Conservation (phyloP, 306 rosid species). For the Lithocarpus polystachyus region DNA sequence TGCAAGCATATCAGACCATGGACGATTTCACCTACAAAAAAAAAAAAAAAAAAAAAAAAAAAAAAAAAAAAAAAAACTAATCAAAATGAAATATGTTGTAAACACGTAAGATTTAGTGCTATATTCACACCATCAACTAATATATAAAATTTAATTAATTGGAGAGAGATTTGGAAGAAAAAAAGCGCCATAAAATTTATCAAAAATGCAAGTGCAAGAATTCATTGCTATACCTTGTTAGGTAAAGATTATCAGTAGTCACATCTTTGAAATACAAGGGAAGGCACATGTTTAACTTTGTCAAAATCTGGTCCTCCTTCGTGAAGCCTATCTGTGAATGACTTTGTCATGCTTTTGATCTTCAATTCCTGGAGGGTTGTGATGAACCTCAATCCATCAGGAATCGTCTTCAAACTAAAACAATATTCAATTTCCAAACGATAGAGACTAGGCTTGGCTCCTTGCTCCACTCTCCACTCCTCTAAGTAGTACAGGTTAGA, state of each 20-base stretch:
- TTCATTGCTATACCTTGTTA: too few species aligned
- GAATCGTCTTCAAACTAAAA: constrained; percentile 32
- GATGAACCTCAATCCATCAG: constrained; percentile 43
- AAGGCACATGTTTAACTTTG: constrained; percentile 43
- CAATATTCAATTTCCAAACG: constrained; percentile 27
- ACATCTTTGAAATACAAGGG: constrained; percentile 34
- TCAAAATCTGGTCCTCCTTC: constrained; percentile 46
- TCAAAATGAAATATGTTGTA: too few species aligned
- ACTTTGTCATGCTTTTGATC: constrained; percentile 29
- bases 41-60: too few species aligned
- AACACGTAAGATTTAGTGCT: too few species aligned
- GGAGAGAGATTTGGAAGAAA: too few species aligned
- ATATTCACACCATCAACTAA: too few species aligned
- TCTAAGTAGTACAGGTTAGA: constrained; percentile 15
- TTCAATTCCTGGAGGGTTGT: constrained; percentile 34
- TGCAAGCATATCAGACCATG: too few species aligned
- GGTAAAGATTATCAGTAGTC: not conserved
- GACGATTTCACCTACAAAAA: too few species aligned
- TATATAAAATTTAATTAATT: too few species aligned
- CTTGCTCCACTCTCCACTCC: constrained; percentile 50
- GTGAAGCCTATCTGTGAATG: constrained; percentile 34
- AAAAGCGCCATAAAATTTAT: too few species aligned
- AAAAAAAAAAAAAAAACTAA: too few species aligned
- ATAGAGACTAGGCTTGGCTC: constrained; percentile 36
- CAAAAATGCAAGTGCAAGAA: too few species aligned